Conservation (phyloP, 495 filamentous ascomycete genomes). For the Oleoguttula mirabilis region DNA sequence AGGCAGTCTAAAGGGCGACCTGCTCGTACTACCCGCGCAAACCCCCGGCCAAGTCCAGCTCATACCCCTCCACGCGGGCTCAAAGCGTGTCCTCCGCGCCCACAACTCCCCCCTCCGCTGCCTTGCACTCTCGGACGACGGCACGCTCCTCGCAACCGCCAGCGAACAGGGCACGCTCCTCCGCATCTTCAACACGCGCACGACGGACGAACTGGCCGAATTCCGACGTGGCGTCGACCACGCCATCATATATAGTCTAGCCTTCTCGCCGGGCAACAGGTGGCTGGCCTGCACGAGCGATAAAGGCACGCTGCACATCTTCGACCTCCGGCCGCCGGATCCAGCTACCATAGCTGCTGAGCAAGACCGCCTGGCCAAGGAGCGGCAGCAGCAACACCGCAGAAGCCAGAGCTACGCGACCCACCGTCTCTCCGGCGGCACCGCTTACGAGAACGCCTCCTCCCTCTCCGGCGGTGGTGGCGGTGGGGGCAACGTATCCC, state of each 20-base stretch:
- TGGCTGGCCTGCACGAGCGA: slow-evolving; percentile 90
- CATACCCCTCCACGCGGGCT: slow-evolving; percentile 66
- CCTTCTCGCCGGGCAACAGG: slow-evolving; percentile 67
- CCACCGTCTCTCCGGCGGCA: slow-evolving; percentile 11
- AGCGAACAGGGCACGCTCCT: slow-evolving; percentile 90
- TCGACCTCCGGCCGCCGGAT: slow-evolving; percentile 48
- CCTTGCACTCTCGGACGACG: slow-evolving; percentile 68
- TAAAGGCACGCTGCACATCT: slow-evolving; percentile 89
- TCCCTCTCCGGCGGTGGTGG: slow-evolving; percentile 3
- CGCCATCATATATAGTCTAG: slow-evolving; percentile 73
- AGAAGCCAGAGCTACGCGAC: slow-evolving; percentile 1
- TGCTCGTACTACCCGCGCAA: slow-evolving; percentile 71
- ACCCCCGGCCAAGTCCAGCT: slow-evolving; percentile 85
- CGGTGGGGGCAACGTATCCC: too few species aligned
- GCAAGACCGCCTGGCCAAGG: slow-evolving; percentile 21
- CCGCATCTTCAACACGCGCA: slow-evolving; percentile 66
- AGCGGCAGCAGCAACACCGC: slow-evolving; percentile 5
- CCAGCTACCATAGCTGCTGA: slow-evolving; percentile 27
- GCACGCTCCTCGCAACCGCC: slow-evolving; percentile 75
- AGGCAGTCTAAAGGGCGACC: slow-evolving; percentile 59
- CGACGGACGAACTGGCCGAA: slow-evolving; percentile 67
- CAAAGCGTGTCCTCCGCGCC: slow-evolving; percentile 88
- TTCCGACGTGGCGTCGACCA: slow-evolving; percentile 79
- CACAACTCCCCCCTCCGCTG: slow-evolving; percentile 69
- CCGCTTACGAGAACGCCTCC: slow-evolving; percentile 1